Conservation (phyloP, 192 early-diverging fungal genomes). For the Linnemannia elongata region DNA sequence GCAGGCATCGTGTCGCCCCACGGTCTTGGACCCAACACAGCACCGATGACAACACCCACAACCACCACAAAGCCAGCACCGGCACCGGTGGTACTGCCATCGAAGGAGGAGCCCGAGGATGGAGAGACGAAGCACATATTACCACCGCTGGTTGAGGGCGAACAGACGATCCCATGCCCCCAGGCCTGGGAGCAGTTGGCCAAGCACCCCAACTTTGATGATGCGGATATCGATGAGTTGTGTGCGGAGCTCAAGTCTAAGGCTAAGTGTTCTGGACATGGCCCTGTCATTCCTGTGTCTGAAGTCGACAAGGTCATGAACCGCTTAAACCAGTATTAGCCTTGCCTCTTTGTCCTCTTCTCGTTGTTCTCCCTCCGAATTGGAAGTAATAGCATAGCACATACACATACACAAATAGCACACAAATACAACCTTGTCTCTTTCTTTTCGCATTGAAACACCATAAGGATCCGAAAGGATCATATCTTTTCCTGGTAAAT, state of each 20-base stretch:
- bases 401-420: not conserved
- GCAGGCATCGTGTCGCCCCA: not conserved
- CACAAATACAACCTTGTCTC: not conserved
- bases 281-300: slow-evolving; percentile 65
- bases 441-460: not conserved
- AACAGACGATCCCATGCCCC: slow-evolving; percentile 57
- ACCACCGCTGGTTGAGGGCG: slow-evolving; percentile 28
- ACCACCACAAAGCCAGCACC: not conserved
- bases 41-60: not conserved
- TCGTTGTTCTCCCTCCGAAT: not conserved
- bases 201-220: slow-evolving; percentile 71
- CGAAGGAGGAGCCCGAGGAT: not conserved
- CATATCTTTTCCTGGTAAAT: no score
- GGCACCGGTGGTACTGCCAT: not conserved
- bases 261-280: slow-evolving; percentile 71
- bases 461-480: no score
- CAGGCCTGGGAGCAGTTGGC: slow-evolving; percentile 70
- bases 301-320: slow-evolving; percentile 56
- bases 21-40: not conserved
- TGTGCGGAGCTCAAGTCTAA: slow-evolving; percentile 66
- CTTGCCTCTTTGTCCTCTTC: not conserved
- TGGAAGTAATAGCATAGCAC: not conserved
- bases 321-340: slow-evolving; percentile 40
- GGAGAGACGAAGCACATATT: not conserved
- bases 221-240: slow-evolving; percentile 66